Evolutionary conservation across 345 rosid species (phyloP), one percentile per base, ranked within the genome.

Genomic region (Brassica napus): DNA sequence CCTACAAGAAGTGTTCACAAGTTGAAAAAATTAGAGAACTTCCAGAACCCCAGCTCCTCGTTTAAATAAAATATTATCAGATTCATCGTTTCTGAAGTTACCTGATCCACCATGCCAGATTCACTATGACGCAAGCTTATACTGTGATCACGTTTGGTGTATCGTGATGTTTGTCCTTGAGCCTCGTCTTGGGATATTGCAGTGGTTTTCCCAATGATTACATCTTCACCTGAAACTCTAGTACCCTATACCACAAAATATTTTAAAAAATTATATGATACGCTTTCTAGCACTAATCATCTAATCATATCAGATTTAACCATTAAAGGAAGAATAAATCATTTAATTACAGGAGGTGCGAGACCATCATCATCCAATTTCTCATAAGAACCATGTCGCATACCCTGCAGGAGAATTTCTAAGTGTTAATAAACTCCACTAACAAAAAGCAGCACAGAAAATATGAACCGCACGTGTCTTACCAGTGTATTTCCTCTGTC

Each of bases 351-450:
- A 64, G 98, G 98, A 86, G 97, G 98, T 26, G 95, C 98, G 77
- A 94, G 97, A 82, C 98, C 98, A 89, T 94, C 98, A 77, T 94
- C 98, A 57, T 94, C 98, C 85, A 94, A 79, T 77, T 94, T 94
- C 66, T 94, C 98, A 69, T 94, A 94, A 37, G 99, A 94, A 72
- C 99, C 99, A 88, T 94, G 98, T 60, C 94, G 90, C 99, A 93
- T 92, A 74, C 98, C 98, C 98, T 94, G 86, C 24, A 82, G 80
- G 72, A 71, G 24, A 37, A 82, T 72, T 63, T 54, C 3, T 6
- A 23, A 73, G 66, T 79, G 47, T 68, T 35, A 34, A 26, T 52
- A 34, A 69, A 72, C 62, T 65, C 37, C 69, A 75, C 49, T 71
- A 34, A 67, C 65, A 63, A 61, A n/a, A 32, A 11, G 76, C 67